Evolutionary conservation across 2,329 filamentous ascomycete genomes (phyloP), one percentile per base, ranked within the genome.

Genomic region (Tetracladium maxilliforme): DNA sequence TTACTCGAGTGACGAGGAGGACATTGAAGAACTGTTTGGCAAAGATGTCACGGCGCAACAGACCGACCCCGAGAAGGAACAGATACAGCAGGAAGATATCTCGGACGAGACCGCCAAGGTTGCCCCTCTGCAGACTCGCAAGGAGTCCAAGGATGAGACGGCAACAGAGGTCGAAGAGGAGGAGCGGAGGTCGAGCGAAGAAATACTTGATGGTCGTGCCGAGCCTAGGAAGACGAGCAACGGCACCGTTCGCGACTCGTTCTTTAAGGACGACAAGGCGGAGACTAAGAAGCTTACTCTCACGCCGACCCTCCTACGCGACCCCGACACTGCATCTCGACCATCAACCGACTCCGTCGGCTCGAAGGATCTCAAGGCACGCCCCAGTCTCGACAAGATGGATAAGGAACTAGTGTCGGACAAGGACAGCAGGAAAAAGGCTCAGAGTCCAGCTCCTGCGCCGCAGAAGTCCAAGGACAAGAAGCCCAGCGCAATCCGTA

Each of bases 231-330:
- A 76, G 44, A 84, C 82, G 18, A 71, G 77, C 34, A 92, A 92
- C 39, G 84, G 84, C 21, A 87, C 80, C 13, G 67, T 93, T 22
- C 70, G 87, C 34, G 87, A 95, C 51, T 93, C 87, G 2, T 94
- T 95, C 60, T 94, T 94, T 61, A 92, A 84, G 49, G 90, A 95
- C 43, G 87, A 98, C 43, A 83, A 71, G 16, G 78, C 83, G 19
- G 90, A 95, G 50, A 94, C 90, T 4, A 84, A 92, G 51, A 95
- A 95, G 56, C 95, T 98, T 37, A 92, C 86, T 1, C 66, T 98
- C 22, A 98, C 90, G 4, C 90, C 90, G 2, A 92, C 92, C 38
- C 55, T 98, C 26, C 58, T 95, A 20, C 74, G 87, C 21, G 87
- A 95, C 37, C 86, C 94, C 38, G 64, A 35, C 52, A 59, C 20